Percentiles rank a stretch among this genome's conserved stretches.
Evolutionary conservation across 768 basidiomycete species (phyloP).

Genomic region (Kwoniella dendrophila): DNA sequence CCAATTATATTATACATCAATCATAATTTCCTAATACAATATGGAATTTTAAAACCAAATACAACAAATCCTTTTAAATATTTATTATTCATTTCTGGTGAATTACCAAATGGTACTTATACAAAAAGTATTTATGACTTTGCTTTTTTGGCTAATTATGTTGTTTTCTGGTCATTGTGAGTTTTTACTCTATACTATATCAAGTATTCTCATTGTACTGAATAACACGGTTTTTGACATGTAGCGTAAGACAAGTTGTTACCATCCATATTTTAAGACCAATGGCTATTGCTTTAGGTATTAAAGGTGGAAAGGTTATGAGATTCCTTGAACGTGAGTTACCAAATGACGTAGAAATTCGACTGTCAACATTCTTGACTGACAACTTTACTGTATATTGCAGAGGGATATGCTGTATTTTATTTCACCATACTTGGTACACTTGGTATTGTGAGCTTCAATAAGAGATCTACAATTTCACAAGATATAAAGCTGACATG

Average conservation of each 20-base stretch:
- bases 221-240: background rate
- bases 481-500: background rate
- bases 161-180: slow-evolving; percentile 82
- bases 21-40: slow-evolving; percentile 57
- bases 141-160: slow-evolving; percentile 75
- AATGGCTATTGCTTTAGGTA: slow-evolving; percentile 70
- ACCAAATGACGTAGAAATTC: background rate
- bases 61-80: slow-evolving; percentile 72
- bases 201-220: background rate
- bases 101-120: slow-evolving; percentile 57
- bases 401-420: slow-evolving; percentile 69
- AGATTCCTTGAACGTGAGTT: slow-evolving; percentile 78
- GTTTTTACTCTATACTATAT: slow-evolving; percentile 16
- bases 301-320: slow-evolving; percentile 71
- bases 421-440: slow-evolving; percentile 74
- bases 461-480: slow-evolving; percentile 29
- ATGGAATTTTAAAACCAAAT: slow-evolving; percentile 53
- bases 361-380: no score
- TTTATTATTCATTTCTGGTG: slow-evolving; percentile 64
- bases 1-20: slow-evolving; percentile 45
- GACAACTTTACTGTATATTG: background rate
- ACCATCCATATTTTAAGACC: slow-evolving; percentile 68
- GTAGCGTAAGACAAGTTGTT: slow-evolving; percentile 69
- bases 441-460: slow-evolving; percentile 73
- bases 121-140: slow-evolving; percentile 74